phyloP scores from a whole-genome alignment of 371 early-diverging fungal species.

The Lichtheimia hyalospora region DNA sequence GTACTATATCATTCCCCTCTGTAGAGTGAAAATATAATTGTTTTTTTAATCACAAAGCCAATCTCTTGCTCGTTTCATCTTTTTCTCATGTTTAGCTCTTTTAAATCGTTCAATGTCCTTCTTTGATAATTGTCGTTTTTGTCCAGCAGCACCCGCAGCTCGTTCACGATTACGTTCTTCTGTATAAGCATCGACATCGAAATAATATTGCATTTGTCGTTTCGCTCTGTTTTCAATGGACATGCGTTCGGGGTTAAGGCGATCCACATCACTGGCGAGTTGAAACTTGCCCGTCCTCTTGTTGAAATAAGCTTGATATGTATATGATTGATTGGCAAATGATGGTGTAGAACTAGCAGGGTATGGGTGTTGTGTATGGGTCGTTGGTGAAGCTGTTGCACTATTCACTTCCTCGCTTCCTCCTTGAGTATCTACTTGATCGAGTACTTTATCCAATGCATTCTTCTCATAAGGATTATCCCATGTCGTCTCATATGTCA shows the following conservation, averaged over 20 bases:
- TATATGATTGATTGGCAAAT: conserved; percentile 20
- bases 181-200: conserved; percentile 49
- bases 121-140: conserved; percentile 25
- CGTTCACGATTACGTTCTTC: conserved; percentile 31
- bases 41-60: conserved; percentile 33
- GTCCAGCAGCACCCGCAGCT: conserved; percentile 6
- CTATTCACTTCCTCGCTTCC: neutral
- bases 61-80: conserved; percentile 39
- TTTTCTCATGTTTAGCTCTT: conserved; percentile 43
- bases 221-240: conserved; percentile 39
- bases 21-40: neutral
- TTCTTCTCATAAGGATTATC: conserved; percentile 25
- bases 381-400: conserved; percentile 2
- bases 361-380: neutral
- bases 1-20: no score
- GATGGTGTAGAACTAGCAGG: conserved; percentile 16
- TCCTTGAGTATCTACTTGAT: neutral
- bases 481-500: conserved; percentile 63
- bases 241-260: conserved; percentile 38
- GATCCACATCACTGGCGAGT: conserved; percentile 32
- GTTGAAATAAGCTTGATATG: conserved; percentile 51
- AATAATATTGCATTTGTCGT: conserved; percentile 48
- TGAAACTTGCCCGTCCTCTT: conserved; percentile 53
- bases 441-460: neutral
- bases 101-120: conserved; percentile 44